Base-by-base conservation (phyloP, 192 early-diverging fungal species). In the Gonapodya sp. region DNA sequence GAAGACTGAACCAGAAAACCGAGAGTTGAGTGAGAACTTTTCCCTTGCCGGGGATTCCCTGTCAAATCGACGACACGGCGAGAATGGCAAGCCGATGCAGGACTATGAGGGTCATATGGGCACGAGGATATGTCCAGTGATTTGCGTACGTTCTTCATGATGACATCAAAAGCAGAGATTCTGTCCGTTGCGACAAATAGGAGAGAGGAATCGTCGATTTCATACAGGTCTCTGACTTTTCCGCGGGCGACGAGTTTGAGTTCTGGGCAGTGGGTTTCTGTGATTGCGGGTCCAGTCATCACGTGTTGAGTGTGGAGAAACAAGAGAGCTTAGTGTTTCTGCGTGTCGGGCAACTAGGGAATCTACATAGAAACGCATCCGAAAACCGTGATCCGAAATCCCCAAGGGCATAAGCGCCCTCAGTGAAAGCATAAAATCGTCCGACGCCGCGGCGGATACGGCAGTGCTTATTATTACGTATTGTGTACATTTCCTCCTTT, bases 181-280 rank as follows among this genome's bases (percentile, higher is more conserved):
- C 98, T 91, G 89, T 99, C 98, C 0, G 97, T 96, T 31, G 98
- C 97, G 8, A 99, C 96, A 85, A 99, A 98, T 35, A 99, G 91
- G 80, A 99, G 87, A 18, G 91, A 87, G 73, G 91, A 81, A 24
- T 93, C 93, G 86, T 97, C 94, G 32, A 99, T 89, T 78, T 94
- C 92, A 88, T 99, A 99, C 75, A 99, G 89, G 83, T 99, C 98
- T 73, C 98, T 92, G 75, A 98, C 97, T 84, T 96, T 99, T 77
- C 97, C 98, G 34, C 96, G 92, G 2, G 94, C 94, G 75, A 99
- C 81, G 37, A 99, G 93, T 87, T 95, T 92, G 78, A 99, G 88
- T 82, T 95, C 93, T 1, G 98, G 98, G 86, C 95, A 97, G 73
- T 93, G 83, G 82, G 91, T 93, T 84, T 91, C 86, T 36, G 88